Evolutionary conservation across 257 asterid genomes (phyloP), one percentile per base, ranked within the genome.

Genomic region (Primulina huaijiensis): DNA sequence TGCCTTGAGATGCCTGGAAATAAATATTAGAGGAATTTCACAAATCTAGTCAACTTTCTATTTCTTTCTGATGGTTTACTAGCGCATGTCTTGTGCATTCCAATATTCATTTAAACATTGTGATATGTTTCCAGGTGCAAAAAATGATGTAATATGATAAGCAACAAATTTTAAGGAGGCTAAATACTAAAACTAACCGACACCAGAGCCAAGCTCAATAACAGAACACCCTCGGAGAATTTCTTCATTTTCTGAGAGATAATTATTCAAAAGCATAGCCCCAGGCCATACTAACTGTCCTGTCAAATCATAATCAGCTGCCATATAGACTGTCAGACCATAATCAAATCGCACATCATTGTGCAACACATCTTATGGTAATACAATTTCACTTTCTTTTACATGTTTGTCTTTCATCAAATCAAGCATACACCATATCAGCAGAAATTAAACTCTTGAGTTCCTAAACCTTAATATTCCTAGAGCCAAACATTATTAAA

Each of bases 281-380:
- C 99, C 97, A 55, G 97, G 96, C 99, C 99, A 93, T 17, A 90
- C 99, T 78, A 93, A 72, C 86, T 93, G 99, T 59, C 96, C 97
- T 6, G 99, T 93, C 79, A 93, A 76, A 82, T 93, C 99, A 78
- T 86, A 93, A 84, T 93, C 97, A 74, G 99, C 96, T 92, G 97
- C 75, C 79, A 73, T 17, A 64, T 35, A 72, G 56, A 65, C 37
- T 62, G 84, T 84, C 64, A 90, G 87, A 65, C 40, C 62, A 43
- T 29, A 23, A 57, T 34, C 70, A 67, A 69, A 55, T 31, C 40
- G 67, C 38, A 55, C 27, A 72, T 76, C 31, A 62, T 12, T 52
- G 6, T 52, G 59, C 23, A 68, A 19, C 14, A 27, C 60, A 55
- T 31, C 62, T 12, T 20, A 69, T 35, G 37, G 19, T 58, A 52